These are phyloP conservation scores for Wallacemonas collosoma DNA, from an alignment of 208 protist species.

Conservation along the genomic window DNA sequence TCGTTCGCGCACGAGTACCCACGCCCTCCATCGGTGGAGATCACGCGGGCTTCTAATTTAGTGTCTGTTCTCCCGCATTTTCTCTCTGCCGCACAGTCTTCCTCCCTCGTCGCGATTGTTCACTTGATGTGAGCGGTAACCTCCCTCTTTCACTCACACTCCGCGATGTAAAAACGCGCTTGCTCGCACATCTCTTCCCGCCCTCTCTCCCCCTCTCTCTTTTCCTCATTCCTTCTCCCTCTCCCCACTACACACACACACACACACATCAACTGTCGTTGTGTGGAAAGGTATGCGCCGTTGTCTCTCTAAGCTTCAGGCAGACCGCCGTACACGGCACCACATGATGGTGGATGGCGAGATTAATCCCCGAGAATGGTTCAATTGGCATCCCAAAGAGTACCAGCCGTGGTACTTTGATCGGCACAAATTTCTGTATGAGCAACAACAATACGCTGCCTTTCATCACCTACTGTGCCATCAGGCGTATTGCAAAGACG, in stretches of 20 bases:
- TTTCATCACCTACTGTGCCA: slow-evolving; percentile 87
- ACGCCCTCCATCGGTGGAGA: too few species aligned
- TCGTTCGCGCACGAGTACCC: too few species aligned
- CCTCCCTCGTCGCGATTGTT: too few species aligned
- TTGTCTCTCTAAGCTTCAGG: slow-evolving; percentile 37
- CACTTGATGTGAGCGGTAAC: too few species aligned
- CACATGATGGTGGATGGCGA: slow-evolving; percentile 91
- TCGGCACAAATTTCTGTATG: slow-evolving; percentile 90
- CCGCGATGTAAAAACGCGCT: too few species aligned
- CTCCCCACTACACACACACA: background rate
- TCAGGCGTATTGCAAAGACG: slow-evolving; percentile 83
- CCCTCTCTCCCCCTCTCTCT: background rate
- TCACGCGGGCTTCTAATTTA: too few species aligned
- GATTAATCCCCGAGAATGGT: slow-evolving; percentile 91
- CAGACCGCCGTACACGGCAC: slow-evolving; percentile 85
- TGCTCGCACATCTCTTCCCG: background rate
- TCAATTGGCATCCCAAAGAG: slow-evolving; percentile 92
- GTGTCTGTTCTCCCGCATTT: too few species aligned
- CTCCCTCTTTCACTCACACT: too few species aligned
- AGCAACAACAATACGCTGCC: slow-evolving; percentile 81
- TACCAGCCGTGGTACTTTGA: slow-evolving; percentile 94
- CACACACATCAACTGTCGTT: too few species aligned
- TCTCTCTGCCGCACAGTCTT: too few species aligned
- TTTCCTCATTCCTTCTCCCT: background rate
- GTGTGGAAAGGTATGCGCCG: slow-evolving; percentile 10